Evolutionary conservation across 306 rosid species (phyloP).

Genomic region (Urtica urens): DNA sequence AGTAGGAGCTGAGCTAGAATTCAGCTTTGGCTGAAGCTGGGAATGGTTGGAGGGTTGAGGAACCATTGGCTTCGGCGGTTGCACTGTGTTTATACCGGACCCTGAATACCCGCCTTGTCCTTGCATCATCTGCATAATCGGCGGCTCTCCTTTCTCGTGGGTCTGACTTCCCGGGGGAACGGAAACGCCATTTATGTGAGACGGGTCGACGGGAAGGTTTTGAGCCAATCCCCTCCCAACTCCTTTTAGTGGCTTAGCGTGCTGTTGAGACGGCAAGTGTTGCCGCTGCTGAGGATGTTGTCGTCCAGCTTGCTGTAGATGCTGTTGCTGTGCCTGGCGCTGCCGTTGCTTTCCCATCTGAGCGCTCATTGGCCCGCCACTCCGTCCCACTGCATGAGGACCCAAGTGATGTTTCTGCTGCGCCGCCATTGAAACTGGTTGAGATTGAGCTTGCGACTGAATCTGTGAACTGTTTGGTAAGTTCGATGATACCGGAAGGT

Average conservation of each 20-base stretch:
- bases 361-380: conserved; percentile 52
- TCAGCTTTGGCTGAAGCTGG: conserved; percentile 60
- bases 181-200: conserved; percentile 67
- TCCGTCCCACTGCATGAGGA: conserved; percentile 67
- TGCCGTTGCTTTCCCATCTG: conserved; percentile 71
- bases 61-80: conserved; percentile 51
- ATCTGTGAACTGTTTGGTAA: conserved; percentile 57
- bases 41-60: conserved; percentile 56
- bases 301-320: conserved; percentile 69
- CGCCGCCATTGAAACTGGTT: conserved; percentile 47
- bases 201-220: conserved; percentile 54
- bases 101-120: conserved; percentile 64
- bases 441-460: conserved; percentile 52
- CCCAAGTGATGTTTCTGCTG: conserved; percentile 81
- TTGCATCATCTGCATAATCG: conserved; percentile 57
- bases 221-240: conserved; percentile 68
- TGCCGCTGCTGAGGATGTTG: conserved; percentile 87
- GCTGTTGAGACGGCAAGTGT: conserved; percentile 68
- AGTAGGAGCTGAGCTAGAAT: conserved; percentile 40
- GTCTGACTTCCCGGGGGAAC: conserved; percentile 65
- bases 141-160: conserved; percentile 84
- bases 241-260: conserved; percentile 65
- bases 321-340: conserved; percentile 60
- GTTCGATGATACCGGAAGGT: conserved; percentile 57
- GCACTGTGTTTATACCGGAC: conserved; percentile 52